Base-by-base conservation (phyloP, 352 stramenopile species). In the Globisporangium mamillatum region DNA sequence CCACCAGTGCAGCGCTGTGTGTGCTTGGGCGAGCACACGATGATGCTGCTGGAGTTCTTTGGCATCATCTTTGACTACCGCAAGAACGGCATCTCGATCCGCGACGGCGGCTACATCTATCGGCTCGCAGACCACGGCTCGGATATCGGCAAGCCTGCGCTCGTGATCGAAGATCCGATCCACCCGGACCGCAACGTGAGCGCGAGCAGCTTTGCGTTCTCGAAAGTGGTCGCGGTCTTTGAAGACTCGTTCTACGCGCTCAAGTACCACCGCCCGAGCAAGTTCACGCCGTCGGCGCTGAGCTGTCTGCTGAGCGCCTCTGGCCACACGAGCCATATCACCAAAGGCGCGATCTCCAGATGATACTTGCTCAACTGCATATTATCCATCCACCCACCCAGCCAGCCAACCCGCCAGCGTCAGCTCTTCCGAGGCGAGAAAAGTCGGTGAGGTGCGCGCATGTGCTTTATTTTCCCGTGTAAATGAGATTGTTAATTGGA, bases 81-180 rank as follows among this genome's bases (percentile, higher is more conserved):
- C 63, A 90, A 89, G 71, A 94, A 93, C 68, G 86, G 88, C 0
- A 66, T 95, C 16, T 93, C 84, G n/a, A 79, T 96, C 44, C 88
- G 88, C 25, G 85, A 96, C 52, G 86, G 87, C 46, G 88, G 88
- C 29, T 96, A 94, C 70, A 93, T 94, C 63, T 96, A 94, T 73
- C 76, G 86, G 1, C 75, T 94, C 7, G 86, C 84, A 0, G 87
- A 90, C 57, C 77, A 78, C 63, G 68, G 79, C 32, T 70, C 66
- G 18, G 73, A 89, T 24, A 66, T 90, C 4, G 72, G 76, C 50
- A 91, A 93, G 68, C 82, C 82, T 29, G 75, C 79, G 46, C 73
- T 96, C n/a, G 87, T 96, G 65, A 91, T 96, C n/a, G 86, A 96
- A 57, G 88, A 94, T 67, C 86, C 88, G n/a, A 94, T 96, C 65